Evolutionary conservation across 1,284 basidiomycete genomes (phyloP).

Genomic region (Tilletiopsis washingtonensis): DNA sequence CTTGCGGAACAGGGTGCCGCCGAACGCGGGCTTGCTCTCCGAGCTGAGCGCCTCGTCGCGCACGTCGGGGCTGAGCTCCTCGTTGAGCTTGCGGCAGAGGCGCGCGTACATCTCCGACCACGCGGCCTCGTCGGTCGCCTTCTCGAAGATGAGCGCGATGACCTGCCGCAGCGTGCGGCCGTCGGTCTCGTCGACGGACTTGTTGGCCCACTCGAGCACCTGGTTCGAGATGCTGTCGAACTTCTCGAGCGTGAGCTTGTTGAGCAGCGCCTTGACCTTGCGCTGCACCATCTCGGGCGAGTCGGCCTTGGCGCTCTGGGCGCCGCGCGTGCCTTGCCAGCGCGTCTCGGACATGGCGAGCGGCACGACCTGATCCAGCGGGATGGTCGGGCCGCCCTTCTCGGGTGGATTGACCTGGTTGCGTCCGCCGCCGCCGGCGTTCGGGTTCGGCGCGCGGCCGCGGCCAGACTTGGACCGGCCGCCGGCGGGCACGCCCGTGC

Average conservation of each 20-base stretch:
- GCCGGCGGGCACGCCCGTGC: constrained; percentile 39
- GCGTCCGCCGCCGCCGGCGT: constrained; percentile 16
- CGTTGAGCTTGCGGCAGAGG: constrained; percentile 87
- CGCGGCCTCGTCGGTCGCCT: constrained; percentile 87
- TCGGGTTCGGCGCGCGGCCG: constrained; percentile 23
- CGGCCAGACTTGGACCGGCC: constrained; percentile 42
- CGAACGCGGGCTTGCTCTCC: constrained; percentile 74
- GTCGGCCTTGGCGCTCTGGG: constrained; percentile 50
- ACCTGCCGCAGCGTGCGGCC: constrained; percentile 89
- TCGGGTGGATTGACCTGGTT: constrained; percentile 45
- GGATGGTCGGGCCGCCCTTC: constrained; percentile 51
- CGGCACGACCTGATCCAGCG: constrained; percentile 57
- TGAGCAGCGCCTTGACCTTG: constrained; percentile 86
- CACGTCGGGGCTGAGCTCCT: constrained; percentile 73
- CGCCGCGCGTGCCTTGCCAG: constrained; percentile 54
- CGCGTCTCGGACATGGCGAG: constrained; percentile 71
- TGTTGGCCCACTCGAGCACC: constrained; percentile 90
- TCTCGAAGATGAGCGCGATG: constrained; percentile 91
- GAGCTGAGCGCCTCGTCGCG: constrained; percentile 61
- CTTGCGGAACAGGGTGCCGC: constrained; percentile 78
- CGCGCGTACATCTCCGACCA: constrained; percentile 97
- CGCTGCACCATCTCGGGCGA: constrained; percentile 78
- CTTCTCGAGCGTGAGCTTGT: constrained; percentile 94
- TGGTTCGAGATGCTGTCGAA: constrained; percentile 91
- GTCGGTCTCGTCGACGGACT: constrained; percentile 81